A percentile compares a stretch with the other conserved stretches of the same genome.
phyloP scores from a whole-genome alignment of 495 filamentous ascomycete species.

The Viridothelium virens region DNA sequence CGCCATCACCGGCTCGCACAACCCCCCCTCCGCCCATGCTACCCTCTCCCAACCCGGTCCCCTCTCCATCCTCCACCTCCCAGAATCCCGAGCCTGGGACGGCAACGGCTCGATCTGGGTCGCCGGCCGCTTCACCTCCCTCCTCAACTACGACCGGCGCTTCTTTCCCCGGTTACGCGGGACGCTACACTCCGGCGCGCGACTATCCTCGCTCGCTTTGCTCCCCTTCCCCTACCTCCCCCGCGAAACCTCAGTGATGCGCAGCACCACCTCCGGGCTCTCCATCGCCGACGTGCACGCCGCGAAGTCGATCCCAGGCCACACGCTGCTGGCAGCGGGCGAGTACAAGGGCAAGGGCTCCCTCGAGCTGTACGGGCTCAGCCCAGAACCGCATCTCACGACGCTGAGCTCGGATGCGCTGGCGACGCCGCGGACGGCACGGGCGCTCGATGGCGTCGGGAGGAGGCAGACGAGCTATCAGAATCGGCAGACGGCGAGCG shows the following conservation, averaged over 20 bases:
- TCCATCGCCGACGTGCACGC: conserved; percentile 45
- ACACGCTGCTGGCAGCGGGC: conserved; percentile 74
- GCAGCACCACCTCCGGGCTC: conserved; percentile 39
- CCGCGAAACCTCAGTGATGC: conserved; percentile 47
- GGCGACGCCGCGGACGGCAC: neutral
- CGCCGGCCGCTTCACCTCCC: conserved; percentile 82
- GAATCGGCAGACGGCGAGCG: conserved; percentile 77
- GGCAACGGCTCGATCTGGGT: conserved; percentile 65
- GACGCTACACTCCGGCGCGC: conserved; percentile 75
- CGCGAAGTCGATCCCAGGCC: conserved; percentile 43
- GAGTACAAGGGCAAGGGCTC: conserved; percentile 92
- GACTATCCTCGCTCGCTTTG: conserved; percentile 67
- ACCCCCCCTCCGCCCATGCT: conserved; percentile 40
- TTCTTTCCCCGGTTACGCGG: conserved; percentile 71
- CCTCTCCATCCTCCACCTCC: conserved; percentile 71
- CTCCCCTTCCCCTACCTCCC: conserved; percentile 61
- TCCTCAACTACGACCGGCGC: conserved; percentile 81
- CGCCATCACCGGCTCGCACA: conserved; percentile 12
- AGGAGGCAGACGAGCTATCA: conserved; percentile 33
- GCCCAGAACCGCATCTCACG: conserved; percentile 25
- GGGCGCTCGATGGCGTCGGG: neutral
- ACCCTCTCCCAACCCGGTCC: conserved; percentile 75
- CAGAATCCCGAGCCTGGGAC: conserved; percentile 40
- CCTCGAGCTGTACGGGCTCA: conserved; percentile 74
- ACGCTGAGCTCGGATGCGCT: conserved; percentile 21